Evolutionary conservation across 495 filamentous ascomycete genomes (phyloP).

Genomic region (Xylaria acuta): DNA sequence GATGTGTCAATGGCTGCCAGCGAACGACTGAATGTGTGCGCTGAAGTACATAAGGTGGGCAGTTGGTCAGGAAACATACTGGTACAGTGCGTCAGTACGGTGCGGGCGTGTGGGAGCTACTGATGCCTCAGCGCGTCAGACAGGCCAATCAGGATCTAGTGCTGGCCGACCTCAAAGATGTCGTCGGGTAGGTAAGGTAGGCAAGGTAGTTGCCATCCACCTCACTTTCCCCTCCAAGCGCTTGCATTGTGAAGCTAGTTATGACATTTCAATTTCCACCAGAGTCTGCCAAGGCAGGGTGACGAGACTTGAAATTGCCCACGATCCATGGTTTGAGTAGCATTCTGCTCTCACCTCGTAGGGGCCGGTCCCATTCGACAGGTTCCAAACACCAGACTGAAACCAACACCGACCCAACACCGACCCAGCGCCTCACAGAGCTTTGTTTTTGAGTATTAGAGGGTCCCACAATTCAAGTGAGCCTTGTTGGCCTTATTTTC

Average conservation of each 20-base stretch:
- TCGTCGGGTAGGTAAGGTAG: too few species aligned
- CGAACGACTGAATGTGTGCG: neutral
- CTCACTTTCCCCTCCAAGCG: neutral
- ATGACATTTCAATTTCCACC: neutral
- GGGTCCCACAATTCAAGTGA: neutral
- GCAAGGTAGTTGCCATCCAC: conserved; percentile 2
- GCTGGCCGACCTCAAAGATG: neutral
- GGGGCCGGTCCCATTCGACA: neutral
- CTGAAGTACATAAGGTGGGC: neutral
- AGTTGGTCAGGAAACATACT: neutral
- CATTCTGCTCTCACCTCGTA: neutral
- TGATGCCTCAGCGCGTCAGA: conserved; percentile 1
- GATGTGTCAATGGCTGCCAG: neutral
- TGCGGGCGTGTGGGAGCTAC: neutral
- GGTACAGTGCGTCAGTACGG: neutral
- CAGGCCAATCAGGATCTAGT: conserved; percentile 13
- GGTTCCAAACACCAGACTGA: conserved; percentile 11
- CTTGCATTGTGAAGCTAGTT: neutral
- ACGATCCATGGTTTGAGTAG: neutral
- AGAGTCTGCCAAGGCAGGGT: too few species aligned
- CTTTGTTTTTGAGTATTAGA: neutral
- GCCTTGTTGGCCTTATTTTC: neutral
- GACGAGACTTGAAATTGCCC: neutral
- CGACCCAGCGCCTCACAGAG: neutral
- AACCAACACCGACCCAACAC: conserved; percentile 1